Evolutionary conservation across 2,329 filamentous ascomycete species (phyloP).

Genomic region (Fusarium chaquense): DNA sequence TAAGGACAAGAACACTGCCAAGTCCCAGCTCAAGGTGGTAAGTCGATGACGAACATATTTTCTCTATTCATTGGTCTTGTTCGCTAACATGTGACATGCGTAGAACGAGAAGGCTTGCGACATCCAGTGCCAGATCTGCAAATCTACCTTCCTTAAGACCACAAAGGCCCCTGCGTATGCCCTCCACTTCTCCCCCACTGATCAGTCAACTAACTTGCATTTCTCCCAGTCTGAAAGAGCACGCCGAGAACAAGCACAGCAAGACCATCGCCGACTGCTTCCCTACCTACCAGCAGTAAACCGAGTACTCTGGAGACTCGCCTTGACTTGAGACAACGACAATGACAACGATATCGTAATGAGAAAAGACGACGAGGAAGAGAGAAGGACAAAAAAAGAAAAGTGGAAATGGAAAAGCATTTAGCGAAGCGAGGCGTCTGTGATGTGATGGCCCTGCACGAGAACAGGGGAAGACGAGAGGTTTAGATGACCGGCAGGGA

Average conservation of each 20-base stretch:
- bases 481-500: conserved; percentile 25
- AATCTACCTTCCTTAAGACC: conserved; percentile 82
- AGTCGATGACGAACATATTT: conserved; percentile 48
- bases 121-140: conserved; percentile 83
- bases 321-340: neutral
- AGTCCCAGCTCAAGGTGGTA: conserved; percentile 77
- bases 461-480: conserved; percentile 17
- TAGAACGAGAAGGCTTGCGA: conserved; percentile 80
- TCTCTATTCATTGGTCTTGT: neutral
- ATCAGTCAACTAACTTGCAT: conserved; percentile 24
- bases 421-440: conserved; percentile 42
- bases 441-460: conserved; percentile 34
- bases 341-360: conserved; percentile 22
- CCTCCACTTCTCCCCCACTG: conserved; percentile 1
- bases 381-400: neutral
- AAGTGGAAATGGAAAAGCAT: conserved; percentile 24
- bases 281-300: conserved; percentile 58
- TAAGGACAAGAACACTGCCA: conserved; percentile 69
- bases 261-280: conserved; percentile 80
- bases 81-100: conserved; percentile 27
- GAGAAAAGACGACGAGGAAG: conserved; percentile 6
- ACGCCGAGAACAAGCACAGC: conserved; percentile 81
- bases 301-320: neutral
- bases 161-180: conserved; percentile 76
- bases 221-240: conserved; percentile 70